Evolutionary conservation across 257 asterid genomes (phyloP), one percentile per base, ranked within the genome.

Genomic region (Fraxinus quadrangulata): DNA sequence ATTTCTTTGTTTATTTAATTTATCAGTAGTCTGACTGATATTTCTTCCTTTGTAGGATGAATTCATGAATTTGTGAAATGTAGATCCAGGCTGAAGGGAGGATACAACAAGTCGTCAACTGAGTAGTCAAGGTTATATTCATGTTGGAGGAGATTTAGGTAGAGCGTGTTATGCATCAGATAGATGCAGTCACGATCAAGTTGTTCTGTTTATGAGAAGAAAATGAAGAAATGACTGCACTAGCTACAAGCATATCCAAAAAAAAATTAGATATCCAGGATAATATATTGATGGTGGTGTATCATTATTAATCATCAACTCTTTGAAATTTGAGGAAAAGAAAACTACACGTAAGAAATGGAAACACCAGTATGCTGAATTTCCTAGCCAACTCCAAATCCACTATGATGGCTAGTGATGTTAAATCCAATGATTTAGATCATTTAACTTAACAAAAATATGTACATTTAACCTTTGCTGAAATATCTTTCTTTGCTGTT

Each of bases 261-360:
- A 63, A 63, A 7, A n/a, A 28, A 0, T 3, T 7, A 56, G 21
- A n/a, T 26, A 63, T 63, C 69, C 69, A 24, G 34, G 69, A 63
- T 63, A 24, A 24, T 63, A 63, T 63, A 63, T 24, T 63, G 69
- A 63, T 63, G 69, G 6, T 63, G 69, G 30, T 63, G 69, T 21
- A n/a, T 59, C 67, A 11, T 26, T 6, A 56, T 59, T 59, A 30
- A n/a, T 26, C 28, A 59, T 59, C 67, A 59, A n/a, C 12, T 59
- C 67, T n/a, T 59, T 59, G 67, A 59, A 59, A 59, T 59, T 21
- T 11, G 24, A 4, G 13, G 24, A 56, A 56, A 56, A n/a, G 28
- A 54, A 5, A 17, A 16, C 19, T 49, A 14, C 21, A 56, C 66
- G 24, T 19, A 56, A n/a, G 10, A 56, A 17, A 56, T 21, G 30